Conservation (phyloP, 768 basidiomycete species). For the Calvatia gigantea region DNA sequence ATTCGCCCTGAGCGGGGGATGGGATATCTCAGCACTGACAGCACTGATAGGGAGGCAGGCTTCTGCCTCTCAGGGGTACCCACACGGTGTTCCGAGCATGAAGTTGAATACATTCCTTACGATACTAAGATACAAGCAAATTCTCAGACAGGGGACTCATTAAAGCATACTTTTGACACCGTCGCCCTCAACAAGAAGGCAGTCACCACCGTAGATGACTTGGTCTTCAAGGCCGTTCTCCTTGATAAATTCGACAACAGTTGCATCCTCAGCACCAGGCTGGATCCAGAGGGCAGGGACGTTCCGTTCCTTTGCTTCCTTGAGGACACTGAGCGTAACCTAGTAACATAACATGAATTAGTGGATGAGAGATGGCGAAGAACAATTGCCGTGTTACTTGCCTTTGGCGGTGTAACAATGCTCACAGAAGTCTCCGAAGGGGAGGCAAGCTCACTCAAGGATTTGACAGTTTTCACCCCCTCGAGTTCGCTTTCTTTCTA, state of each 20-base stretch:
- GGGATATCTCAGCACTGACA: too few relatives aligned
- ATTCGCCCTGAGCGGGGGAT: too few relatives aligned
- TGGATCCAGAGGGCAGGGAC: slow-evolving; percentile 87
- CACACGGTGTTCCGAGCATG: too few relatives aligned
- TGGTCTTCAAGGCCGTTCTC: slow-evolving; percentile 59
- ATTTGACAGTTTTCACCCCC: slow-evolving; percentile 52
- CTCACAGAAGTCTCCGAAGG: slow-evolving; percentile 72
- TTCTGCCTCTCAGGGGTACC: too few relatives aligned
- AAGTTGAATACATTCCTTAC: too few relatives aligned
- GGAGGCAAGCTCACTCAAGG: slow-evolving; percentile 51
- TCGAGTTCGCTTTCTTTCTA: slow-evolving; percentile 73
- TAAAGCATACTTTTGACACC: slow-evolving; percentile 27
- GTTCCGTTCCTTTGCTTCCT: slow-evolving; percentile 64
- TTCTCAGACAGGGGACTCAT: slow-evolving; percentile 3
- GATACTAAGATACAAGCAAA: too few relatives aligned
- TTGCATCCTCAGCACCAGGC: slow-evolving; percentile 76
- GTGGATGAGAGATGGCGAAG: background rate
- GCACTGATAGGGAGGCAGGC: too few relatives aligned
- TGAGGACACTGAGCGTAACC: slow-evolving; percentile 68
- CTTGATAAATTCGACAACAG: slow-evolving; percentile 61
- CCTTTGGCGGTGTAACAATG: slow-evolving; percentile 76
- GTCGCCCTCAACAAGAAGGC: slow-evolving; percentile 78
- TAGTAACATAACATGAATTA: slow-evolving; percentile 23
- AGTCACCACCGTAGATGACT: slow-evolving; percentile 82
- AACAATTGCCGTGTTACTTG: slow-evolving; percentile 19